Evolutionary conservation across 2,329 filamentous ascomycete species (phyloP).

Genomic region (Fusarium xyrophilum): DNA sequence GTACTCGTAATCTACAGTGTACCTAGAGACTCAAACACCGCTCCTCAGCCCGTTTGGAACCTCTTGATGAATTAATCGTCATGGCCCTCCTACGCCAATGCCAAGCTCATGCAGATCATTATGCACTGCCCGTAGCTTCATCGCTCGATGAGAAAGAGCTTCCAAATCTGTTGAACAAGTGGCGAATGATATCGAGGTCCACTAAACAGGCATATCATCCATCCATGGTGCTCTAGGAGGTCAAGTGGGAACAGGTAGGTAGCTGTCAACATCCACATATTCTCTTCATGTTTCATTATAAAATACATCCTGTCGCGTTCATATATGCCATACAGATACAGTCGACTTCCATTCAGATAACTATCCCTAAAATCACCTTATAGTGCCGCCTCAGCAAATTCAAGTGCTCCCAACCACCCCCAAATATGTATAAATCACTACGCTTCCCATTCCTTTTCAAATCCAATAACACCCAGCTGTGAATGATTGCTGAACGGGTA

Average conservation of each 20-base stretch:
- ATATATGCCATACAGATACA: slow-evolving; percentile 1
- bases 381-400: slow-evolving; percentile 10
- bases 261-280: not conserved
- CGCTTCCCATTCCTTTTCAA: slow-evolving; percentile 30
- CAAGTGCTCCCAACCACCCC: slow-evolving; percentile 14
- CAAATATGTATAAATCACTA: slow-evolving; percentile 17
- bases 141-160: slow-evolving; percentile 1
- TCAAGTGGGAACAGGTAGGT: not conserved
- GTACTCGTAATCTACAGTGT: too few relatives aligned
- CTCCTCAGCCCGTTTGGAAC: not conserved
- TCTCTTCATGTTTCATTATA: not conserved
- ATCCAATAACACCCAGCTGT: slow-evolving; percentile 34
- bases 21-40: not conserved
- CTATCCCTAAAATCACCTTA: slow-evolving; percentile 1
- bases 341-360: not conserved
- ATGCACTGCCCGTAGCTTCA: slow-evolving; percentile 27
- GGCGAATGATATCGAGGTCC: slow-evolving; percentile 23
- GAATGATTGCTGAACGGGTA: slow-evolving; percentile 34
- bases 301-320: not conserved
- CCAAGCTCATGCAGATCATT: slow-evolving; percentile 35
- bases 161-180: slow-evolving; percentile 14
- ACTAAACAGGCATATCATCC: slow-evolving; percentile 18
- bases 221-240: not conserved
- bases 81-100: not conserved
- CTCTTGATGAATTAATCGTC: not conserved